Conservation (phyloP, 352 stramenopile genomes). For the Phytophthora hybrid region DNA sequence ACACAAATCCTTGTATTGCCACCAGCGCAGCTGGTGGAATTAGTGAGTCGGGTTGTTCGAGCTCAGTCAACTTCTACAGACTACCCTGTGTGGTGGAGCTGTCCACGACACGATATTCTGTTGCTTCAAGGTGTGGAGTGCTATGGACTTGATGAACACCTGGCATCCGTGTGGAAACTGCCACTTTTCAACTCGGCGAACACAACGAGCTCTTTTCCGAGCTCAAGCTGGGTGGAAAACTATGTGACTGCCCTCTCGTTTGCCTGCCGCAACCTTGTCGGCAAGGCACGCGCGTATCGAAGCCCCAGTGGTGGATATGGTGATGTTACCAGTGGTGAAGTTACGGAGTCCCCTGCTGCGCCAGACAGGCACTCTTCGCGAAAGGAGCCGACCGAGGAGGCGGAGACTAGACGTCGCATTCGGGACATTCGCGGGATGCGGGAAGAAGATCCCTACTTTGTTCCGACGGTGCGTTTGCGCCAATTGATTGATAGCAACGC, state of each 20-base stretch:
- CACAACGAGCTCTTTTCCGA: slow-evolving; percentile 51
- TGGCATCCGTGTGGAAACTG: slow-evolving; percentile 75
- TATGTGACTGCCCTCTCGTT: slow-evolving; percentile 59
- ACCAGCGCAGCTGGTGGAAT: slow-evolving; percentile 62
- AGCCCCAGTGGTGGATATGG: slow-evolving; percentile 21
- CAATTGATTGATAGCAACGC: slow-evolving; percentile 54
- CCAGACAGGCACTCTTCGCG: slow-evolving; percentile 4
- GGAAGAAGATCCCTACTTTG: slow-evolving; percentile 66
- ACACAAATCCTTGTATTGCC: slow-evolving; percentile 74
- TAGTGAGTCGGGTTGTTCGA: slow-evolving; percentile 64
- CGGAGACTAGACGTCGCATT: slow-evolving; percentile 57
- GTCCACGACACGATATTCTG: slow-evolving; percentile 79
- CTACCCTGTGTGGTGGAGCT: slow-evolving; percentile 81
- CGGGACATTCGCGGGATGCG: slow-evolving; percentile 74
- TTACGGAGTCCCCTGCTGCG: background rate
- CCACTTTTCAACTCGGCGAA: slow-evolving; percentile 65
- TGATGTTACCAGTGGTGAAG: slow-evolving; percentile 15
- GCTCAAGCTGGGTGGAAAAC: slow-evolving; percentile 82
- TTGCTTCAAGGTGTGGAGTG: slow-evolving; percentile 86
- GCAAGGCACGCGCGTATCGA: slow-evolving; percentile 28
- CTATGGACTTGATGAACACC: slow-evolving; percentile 80
- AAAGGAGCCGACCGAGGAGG: slow-evolving; percentile 16
- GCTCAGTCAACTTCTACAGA: slow-evolving; percentile 36
- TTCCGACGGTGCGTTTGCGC: slow-evolving; percentile 44
- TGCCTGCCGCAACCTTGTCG: slow-evolving; percentile 46